phyloP scores from a whole-genome alignment of 2,329 filamentous ascomycete genomes.

The Coniochaeta sp. region DNA sequence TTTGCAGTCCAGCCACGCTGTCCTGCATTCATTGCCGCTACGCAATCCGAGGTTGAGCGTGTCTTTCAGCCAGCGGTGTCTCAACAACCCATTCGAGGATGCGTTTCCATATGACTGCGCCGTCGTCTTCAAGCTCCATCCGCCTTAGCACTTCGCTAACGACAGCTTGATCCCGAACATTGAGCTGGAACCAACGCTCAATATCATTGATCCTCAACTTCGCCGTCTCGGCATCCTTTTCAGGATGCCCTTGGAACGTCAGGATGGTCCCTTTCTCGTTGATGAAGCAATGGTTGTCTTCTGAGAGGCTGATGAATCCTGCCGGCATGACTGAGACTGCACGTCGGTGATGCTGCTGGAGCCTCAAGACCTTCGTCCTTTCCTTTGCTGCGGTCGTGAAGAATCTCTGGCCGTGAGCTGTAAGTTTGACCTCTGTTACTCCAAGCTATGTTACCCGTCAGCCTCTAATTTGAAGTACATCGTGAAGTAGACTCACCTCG shows the following conservation, averaged over 20 bases:
- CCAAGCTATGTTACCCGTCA: constrained; percentile 19
- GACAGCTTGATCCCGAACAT: constrained; percentile 19
- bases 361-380: constrained; percentile 13
- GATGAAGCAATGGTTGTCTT: constrained; percentile 29
- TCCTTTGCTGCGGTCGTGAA: constrained; percentile 18
- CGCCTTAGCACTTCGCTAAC: constrained; percentile 17
- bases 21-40: background rate
- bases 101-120: constrained; percentile 27
- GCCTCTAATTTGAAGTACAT: background rate
- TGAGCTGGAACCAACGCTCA: constrained; percentile 27
- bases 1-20: background rate
- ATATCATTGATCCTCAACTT: constrained; percentile 28
- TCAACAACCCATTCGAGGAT: constrained; percentile 20
- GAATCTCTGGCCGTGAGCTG: constrained; percentile 26
- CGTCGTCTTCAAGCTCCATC: constrained; percentile 26
- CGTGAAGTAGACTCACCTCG: constrained; percentile 22
- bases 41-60: background rate
- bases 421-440: constrained; percentile 27
- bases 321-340: constrained; percentile 24
- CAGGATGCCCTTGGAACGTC: constrained; percentile 37
- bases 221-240: constrained; percentile 31
- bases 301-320: constrained; percentile 26
- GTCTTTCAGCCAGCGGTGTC: background rate
- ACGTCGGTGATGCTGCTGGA: constrained; percentile 35
- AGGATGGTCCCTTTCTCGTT: constrained; percentile 29